phyloP scores from a whole-genome alignment of 495 filamentous ascomycete species.

The Penicillium herquei region DNA sequence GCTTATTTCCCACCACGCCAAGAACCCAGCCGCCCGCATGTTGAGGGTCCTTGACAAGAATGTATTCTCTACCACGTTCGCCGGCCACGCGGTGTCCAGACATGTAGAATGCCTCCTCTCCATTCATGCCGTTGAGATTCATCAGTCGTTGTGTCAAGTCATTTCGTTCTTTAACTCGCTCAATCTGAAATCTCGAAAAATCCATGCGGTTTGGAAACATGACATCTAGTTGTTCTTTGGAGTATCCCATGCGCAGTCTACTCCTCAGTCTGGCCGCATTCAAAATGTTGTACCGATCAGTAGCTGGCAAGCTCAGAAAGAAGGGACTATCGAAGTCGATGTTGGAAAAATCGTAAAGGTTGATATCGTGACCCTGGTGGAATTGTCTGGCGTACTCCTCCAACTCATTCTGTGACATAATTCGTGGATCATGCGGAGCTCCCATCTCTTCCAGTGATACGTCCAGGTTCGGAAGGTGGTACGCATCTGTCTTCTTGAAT shows the following conservation, averaged over 20 bases:
- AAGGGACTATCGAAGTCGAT: constrained; percentile 96
- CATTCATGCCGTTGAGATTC: constrained; percentile 89
- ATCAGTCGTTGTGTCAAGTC: constrained; percentile 94
- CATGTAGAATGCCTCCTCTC: constrained; percentile 64
- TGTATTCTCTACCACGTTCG: constrained; percentile 89
- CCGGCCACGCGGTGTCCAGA: constrained; percentile 73
- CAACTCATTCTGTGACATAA: constrained; percentile 91
- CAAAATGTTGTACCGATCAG: constrained; percentile 93
- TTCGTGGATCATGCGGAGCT: constrained; percentile 82
- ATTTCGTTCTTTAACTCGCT: constrained; percentile 86
- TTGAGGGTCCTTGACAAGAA: constrained; percentile 90
- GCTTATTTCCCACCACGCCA: constrained; percentile 85
- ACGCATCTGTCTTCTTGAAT: constrained; percentile 89
- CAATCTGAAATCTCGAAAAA: constrained; percentile 94
- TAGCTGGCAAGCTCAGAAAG: constrained; percentile 83
- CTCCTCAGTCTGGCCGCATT: constrained; percentile 88
- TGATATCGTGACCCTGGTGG: constrained; percentile 89
- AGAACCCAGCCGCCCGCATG: constrained; percentile 97
- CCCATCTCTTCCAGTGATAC: constrained; percentile 79
- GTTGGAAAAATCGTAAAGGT: constrained; percentile 97
- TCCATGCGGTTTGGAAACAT: constrained; percentile 99
- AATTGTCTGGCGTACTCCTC: constrained; percentile 93
- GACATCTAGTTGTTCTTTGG: constrained; percentile 88
- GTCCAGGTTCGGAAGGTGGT: constrained; percentile 86
- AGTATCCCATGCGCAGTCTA: constrained; percentile 88